Evolutionary conservation across 2,329 filamentous ascomycete genomes (phyloP).

Genomic region (Byssoonygena ceratinophila): DNA sequence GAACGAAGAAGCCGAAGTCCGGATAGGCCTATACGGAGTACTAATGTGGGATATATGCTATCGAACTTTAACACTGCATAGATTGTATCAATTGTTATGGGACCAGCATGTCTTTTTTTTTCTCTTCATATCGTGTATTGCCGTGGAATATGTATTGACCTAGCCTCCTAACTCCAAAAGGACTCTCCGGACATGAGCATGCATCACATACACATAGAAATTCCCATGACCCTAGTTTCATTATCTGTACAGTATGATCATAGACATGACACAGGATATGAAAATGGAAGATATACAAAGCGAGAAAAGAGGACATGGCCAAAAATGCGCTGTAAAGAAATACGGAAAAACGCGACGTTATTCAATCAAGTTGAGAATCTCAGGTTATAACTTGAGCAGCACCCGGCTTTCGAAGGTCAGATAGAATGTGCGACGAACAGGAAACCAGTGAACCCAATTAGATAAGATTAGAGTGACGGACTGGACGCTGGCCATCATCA

Average conservation of each 20-base stretch:
- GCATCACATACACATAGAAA: background rate
- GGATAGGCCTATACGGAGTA: background rate
- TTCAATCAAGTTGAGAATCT: background rate
- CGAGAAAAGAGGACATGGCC: background rate
- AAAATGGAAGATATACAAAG: background rate
- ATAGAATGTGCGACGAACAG: background rate
- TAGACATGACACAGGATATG: background rate
- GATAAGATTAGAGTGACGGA: background rate
- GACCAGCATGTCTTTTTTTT: background rate
- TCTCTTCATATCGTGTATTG: background rate
- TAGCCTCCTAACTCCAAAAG: background rate
- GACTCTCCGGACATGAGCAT: background rate
- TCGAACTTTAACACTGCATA: background rate
- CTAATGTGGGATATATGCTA: background rate
- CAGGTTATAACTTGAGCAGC: background rate
- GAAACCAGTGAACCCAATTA: background rate
- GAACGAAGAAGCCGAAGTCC: constrained; percentile 82
- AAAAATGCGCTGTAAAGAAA: background rate
- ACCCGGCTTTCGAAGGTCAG: background rate
- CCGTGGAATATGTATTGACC: background rate
- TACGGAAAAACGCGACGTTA: background rate
- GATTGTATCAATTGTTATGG: background rate
- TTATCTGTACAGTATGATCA: background rate
- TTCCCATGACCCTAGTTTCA: background rate
- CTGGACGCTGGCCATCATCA: constrained; percentile 12